Conservation (phyloP, 2,329 filamentous ascomycete species). For the Ceratocystis cubensis region DNA sequence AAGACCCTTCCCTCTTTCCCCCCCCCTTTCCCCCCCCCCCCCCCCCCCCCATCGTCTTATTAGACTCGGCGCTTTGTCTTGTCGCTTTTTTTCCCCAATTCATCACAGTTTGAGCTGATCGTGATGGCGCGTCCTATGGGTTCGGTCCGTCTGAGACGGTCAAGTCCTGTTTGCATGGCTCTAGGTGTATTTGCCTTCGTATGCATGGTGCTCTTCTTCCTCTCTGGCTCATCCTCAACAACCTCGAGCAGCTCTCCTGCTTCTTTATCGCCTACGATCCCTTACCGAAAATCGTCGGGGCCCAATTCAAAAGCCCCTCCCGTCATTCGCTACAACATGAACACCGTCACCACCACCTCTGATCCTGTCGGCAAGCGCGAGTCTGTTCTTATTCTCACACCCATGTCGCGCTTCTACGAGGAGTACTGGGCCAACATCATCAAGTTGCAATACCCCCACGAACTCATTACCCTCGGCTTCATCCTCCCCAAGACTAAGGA, state of each 20-base stretch:
- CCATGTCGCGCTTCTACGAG: constrained; percentile 84
- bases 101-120: constrained; percentile 14
- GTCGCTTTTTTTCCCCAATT: neutral
- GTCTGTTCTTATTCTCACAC: constrained; percentile 80
- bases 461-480: constrained; percentile 88
- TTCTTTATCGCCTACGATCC: constrained; percentile 31
- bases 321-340: constrained; percentile 86
- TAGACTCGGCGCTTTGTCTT: neutral
- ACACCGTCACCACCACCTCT: constrained; percentile 75
- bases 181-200: constrained; percentile 61
- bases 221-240: constrained; percentile 35
- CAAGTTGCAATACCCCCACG: constrained; percentile 75
- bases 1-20: too few relatives aligned
- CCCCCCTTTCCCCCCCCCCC: too few relatives aligned
- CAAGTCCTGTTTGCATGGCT: constrained; percentile 60
- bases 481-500: constrained; percentile 91
- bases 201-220: constrained; percentile 54
- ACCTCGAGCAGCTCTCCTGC: constrained; percentile 31
- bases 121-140: constrained; percentile 48
- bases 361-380: constrained; percentile 69
- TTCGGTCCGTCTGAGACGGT: constrained; percentile 62
- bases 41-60: neutral
- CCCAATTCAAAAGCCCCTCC: constrained; percentile 51
- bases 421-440: constrained; percentile 92
- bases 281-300: constrained; percentile 46